Evolutionary conservation across 169 alveolate genomes (phyloP).

Genomic region (Ichthyophthirius multifiliis): DNA sequence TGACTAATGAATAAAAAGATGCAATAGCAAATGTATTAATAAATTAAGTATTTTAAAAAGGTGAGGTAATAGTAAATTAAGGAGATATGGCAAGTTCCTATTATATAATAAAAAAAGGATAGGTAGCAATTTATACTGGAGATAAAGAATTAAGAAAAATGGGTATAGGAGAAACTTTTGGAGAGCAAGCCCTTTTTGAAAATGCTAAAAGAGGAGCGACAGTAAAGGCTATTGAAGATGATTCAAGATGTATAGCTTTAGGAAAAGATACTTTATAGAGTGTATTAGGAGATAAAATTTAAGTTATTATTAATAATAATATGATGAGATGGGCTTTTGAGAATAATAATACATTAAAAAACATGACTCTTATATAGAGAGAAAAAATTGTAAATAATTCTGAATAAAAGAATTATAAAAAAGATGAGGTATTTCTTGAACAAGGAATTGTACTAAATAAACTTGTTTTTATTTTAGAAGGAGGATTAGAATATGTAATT

Average conservation of each 20-base stretch:
- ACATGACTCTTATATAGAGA: constrained; percentile 16
- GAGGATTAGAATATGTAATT: constrained; percentile 25
- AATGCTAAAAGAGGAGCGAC: constrained; percentile 50
- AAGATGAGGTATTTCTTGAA: not conserved
- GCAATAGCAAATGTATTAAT: constrained; percentile 23
- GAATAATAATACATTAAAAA: constrained; percentile 13
- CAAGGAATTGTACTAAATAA: not conserved
- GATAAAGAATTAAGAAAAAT: constrained; percentile 40
- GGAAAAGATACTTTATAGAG: constrained; percentile 33
- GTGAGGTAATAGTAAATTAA: constrained; percentile 33
- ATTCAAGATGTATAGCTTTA: constrained; percentile 30
- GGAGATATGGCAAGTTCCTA: constrained; percentile 49
- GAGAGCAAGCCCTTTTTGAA: constrained; percentile 50
- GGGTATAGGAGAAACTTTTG: constrained; percentile 53
- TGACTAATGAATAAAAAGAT: constrained; percentile 38
- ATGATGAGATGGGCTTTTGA: constrained; percentile 35
- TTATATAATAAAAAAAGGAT: constrained; percentile 50
- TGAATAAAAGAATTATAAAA: constrained; percentile 11
- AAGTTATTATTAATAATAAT: constrained; percentile 38
- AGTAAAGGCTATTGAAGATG: constrained; percentile 50
- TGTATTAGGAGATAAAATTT: constrained; percentile 42
- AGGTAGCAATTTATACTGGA: constrained; percentile 27
- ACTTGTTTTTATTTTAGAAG: constrained; percentile 19
- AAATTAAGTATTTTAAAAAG: constrained; percentile 20
- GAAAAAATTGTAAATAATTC: constrained; percentile 29